phyloP scores from a whole-genome alignment of 2,329 filamentous ascomycete species.

The Aspergillus novoparasiticus region DNA sequence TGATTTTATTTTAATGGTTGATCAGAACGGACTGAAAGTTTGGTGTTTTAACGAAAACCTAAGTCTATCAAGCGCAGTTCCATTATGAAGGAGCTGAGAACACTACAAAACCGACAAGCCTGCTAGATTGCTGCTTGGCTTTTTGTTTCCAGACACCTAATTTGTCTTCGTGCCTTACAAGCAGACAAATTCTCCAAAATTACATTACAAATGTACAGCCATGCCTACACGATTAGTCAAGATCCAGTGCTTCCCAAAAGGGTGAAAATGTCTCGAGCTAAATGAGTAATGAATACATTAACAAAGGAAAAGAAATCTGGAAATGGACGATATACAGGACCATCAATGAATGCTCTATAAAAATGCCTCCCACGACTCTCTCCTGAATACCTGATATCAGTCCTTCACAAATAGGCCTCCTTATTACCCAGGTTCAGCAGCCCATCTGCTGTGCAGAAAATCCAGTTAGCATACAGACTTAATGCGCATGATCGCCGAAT shows the following conservation, averaged over 20 bases:
- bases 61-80: neutral
- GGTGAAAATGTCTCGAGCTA: neutral
- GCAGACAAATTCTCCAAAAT: neutral
- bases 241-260: neutral
- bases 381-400: slow-evolving; percentile 8
- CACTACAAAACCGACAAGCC: neutral
- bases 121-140: neutral
- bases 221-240: neutral
- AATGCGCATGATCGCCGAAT: neutral
- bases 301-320: slow-evolving; percentile 16
- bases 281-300: slow-evolving; percentile 11
- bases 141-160: neutral
- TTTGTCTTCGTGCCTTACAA: neutral
- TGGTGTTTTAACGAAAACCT: slow-evolving; percentile 29
- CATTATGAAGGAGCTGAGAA: neutral
- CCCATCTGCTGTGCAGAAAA: slow-evolving; percentile 17
- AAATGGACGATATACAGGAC: slow-evolving; percentile 27
- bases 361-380: slow-evolving; percentile 11
- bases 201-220: neutral
- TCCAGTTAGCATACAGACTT: slow-evolving; percentile 16
- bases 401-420: neutral
- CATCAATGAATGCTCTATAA: slow-evolving; percentile 26
- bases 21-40: slow-evolving; percentile 18
- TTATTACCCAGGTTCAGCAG: slow-evolving; percentile 9
- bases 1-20: slow-evolving; percentile 19